phyloP scores from a whole-genome alignment of 2,329 filamentous ascomycete genomes.

The Daldinia eschscholtzii region DNA sequence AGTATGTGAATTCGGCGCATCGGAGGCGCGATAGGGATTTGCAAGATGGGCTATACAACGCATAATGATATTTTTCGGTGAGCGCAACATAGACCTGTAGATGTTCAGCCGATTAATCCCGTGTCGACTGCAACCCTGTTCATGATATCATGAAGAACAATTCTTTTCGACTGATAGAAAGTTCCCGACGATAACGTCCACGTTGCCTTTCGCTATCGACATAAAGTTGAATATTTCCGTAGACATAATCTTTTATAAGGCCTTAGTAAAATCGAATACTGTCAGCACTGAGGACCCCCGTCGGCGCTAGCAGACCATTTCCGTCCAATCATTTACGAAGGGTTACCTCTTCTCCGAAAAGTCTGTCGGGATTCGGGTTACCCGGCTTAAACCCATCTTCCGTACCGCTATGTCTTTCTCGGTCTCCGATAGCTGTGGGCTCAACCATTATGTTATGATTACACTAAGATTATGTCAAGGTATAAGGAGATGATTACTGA shows the following conservation, averaged over 20 bases:
- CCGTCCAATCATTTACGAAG: not conserved
- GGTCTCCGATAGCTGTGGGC: not conserved
- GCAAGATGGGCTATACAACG: not conserved
- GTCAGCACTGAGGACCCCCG: not conserved
- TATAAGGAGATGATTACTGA: conserved; percentile 5
- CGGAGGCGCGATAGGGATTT: conserved; percentile 4
- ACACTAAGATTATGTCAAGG: conserved; percentile 1
- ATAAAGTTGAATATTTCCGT: conserved; percentile 2
- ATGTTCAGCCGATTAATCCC: conserved; percentile 2
- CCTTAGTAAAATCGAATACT: not conserved
- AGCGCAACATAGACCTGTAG: not conserved
- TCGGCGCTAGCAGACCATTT: not conserved
- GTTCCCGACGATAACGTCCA: not conserved
- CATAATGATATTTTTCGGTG: not conserved
- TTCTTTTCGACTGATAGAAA: not conserved
- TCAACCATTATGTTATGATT: conserved; percentile 11
- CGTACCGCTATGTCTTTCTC: not conserved
- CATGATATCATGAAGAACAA: not conserved
- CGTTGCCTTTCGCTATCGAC: not conserved
- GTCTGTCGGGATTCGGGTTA: conserved; percentile 6
- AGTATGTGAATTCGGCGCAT: not conserved
- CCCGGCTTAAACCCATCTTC: conserved; percentile 6
- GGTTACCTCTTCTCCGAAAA: not conserved
- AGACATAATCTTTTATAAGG: not conserved
- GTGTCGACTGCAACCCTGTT: not conserved